Evolutionary conservation across 1,284 basidiomycete species (phyloP).

Genomic region (Boletus smithii): DNA sequence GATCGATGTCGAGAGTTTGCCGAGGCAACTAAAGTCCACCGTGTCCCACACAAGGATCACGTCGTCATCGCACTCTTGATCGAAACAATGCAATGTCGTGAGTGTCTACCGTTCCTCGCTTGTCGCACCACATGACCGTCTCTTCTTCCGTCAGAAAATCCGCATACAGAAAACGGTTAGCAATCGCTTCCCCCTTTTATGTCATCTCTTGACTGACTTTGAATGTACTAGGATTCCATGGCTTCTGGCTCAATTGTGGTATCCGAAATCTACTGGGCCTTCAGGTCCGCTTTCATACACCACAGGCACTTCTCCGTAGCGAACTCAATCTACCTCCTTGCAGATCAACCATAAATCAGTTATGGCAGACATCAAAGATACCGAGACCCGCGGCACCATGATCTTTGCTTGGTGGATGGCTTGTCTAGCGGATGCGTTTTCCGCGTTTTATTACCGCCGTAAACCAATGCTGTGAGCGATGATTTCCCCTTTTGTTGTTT

Average conservation of each 20-base stretch:
- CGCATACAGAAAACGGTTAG: conserved; percentile 61
- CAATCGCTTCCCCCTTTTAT: conserved; percentile 11
- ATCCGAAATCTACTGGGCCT: conserved; percentile 75
- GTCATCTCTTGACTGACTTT: conserved; percentile 13
- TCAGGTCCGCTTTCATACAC: conserved; percentile 45
- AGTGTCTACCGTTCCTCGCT: conserved; percentile 36
- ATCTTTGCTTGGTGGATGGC: conserved; percentile 83
- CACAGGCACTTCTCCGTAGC: conserved; percentile 5
- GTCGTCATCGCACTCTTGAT: conserved; percentile 74
- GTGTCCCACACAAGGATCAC: conserved; percentile 77
- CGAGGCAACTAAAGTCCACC: conserved; percentile 81
- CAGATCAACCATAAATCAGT: conserved; percentile 80
- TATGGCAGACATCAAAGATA: conserved; percentile 63
- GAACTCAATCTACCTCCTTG: conserved; percentile 11
- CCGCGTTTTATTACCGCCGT: conserved; percentile 57
- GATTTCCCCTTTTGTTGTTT: conserved; percentile 27
- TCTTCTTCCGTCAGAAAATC: conserved; percentile 50
- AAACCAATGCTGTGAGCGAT: conserved; percentile 62
- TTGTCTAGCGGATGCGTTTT: conserved; percentile 56
- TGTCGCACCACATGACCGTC: conserved; percentile 14
- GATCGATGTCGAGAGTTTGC: conserved; percentile 79
- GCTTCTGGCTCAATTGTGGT: conserved; percentile 76
- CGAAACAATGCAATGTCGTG: conserved; percentile 78
- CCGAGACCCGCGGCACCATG: conserved; percentile 73
- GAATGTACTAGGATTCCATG: conserved; percentile 59